These are phyloP conservation scores for Backusella tarrabulga DNA, from an alignment of 192 early-diverging fungal genomes.

Conservation along the genomic window DNA sequence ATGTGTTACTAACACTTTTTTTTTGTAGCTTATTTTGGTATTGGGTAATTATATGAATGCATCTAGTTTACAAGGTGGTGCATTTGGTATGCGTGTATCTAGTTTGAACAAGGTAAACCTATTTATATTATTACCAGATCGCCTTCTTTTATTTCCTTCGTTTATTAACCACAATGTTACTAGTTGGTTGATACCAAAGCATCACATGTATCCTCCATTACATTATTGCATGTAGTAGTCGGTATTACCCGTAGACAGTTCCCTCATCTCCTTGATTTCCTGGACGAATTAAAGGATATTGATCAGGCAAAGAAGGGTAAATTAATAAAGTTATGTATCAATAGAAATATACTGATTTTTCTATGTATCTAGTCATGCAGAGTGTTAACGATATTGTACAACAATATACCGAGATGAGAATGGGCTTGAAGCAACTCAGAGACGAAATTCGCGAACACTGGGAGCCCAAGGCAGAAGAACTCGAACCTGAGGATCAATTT, in stretches of 20 bases:
- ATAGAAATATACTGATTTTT: neutral
- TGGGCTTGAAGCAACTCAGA: constrained; percentile 42
- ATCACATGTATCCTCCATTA: constrained; percentile 59
- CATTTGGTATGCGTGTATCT: constrained; percentile 77
- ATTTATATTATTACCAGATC: neutral
- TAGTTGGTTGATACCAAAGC: constrained; percentile 80
- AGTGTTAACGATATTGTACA: constrained; percentile 35
- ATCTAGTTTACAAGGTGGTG: constrained; percentile 69
- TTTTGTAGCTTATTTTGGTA: constrained; percentile 57
- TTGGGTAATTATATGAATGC: constrained; percentile 88
- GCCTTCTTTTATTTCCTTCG: neutral
- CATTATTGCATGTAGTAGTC: constrained; percentile 72
- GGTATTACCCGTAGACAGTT: constrained; percentile 60
- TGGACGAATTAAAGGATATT: constrained; percentile 64
- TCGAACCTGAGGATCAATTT: constrained; percentile 63
- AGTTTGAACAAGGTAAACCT: constrained; percentile 68
- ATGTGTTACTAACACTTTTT: neutral
- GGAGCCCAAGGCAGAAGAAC: constrained; percentile 31
- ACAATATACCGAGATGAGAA: constrained; percentile 32
- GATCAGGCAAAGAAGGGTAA: constrained; percentile 61
- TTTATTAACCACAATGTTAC: neutral
- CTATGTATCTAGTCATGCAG: constrained; percentile 16
- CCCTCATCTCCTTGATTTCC: constrained; percentile 57
- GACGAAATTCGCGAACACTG: constrained; percentile 40
- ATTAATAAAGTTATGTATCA: neutral